Evolutionary conservation across 2,329 filamentous ascomycete species (phyloP).

Genomic region (Cladosporium sp.): DNA sequence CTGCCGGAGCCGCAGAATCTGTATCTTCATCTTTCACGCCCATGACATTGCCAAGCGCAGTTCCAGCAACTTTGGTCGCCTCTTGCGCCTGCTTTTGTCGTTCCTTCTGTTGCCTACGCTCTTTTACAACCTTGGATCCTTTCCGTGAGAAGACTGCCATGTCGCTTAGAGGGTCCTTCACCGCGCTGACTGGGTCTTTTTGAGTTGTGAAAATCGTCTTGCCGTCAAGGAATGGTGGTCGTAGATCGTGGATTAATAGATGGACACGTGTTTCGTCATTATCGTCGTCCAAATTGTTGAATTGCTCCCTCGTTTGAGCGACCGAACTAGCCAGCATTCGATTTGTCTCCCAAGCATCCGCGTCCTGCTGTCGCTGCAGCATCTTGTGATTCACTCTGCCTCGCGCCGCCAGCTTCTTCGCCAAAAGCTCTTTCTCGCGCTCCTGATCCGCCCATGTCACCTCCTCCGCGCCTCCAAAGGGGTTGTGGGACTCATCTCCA

Average conservation of each 20-base stretch:
- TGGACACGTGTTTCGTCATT: conserved; percentile 88
- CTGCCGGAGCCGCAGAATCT: conserved; percentile 68
- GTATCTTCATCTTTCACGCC: conserved; percentile 88
- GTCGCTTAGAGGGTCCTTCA: conserved; percentile 91
- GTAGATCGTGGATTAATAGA: conserved; percentile 87
- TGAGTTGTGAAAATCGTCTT: conserved; percentile 97
- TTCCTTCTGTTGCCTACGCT: conserved; percentile 88
- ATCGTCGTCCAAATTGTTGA: conserved; percentile 82
- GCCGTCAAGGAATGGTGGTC: conserved; percentile 92
- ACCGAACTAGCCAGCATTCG: conserved; percentile 97
- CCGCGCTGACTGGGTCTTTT: conserved; percentile 88
- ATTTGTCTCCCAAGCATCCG: conserved; percentile 98
- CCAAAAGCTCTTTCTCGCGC: conserved; percentile 69
- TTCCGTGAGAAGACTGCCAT: conserved; percentile 98
- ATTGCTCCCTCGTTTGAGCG: conserved; percentile 81
- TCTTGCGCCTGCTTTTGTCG: conserved; percentile 92
- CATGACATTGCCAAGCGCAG: conserved; percentile 90
- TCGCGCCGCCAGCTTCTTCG: conserved; percentile 68
- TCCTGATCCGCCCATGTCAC: conserved; percentile 72
- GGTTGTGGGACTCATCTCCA: conserved; percentile 90
- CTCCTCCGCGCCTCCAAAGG: conserved; percentile 75
- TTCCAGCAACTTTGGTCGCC: conserved; percentile 89
- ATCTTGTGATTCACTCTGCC: conserved; percentile 63
- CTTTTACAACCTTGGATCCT: conserved; percentile 88
- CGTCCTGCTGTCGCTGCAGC: conserved; percentile 86